A percentile compares a stretch with the other conserved stretches of the same genome.
Conservation (phyloP, 1,139 yeast species). For the Magnusiomyces magnusii region DNA sequence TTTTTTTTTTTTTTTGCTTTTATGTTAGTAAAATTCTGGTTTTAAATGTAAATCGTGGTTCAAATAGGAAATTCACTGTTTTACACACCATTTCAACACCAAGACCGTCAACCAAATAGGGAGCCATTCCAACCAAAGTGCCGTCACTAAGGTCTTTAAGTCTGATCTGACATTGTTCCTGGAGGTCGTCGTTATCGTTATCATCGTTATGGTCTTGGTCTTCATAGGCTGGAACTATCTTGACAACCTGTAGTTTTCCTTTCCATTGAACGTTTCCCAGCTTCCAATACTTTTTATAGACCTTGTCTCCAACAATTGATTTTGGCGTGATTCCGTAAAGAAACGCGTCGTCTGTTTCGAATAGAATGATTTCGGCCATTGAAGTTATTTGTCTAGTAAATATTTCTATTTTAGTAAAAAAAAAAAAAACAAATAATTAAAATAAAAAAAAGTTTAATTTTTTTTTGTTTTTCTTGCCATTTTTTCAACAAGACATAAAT, state of each 20-base stretch:
- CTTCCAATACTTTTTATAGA: background rate
- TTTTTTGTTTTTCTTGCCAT: background rate
- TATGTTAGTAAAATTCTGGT: no score
- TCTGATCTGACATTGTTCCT: background rate
- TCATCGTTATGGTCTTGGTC: no score
- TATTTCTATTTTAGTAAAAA: no score
- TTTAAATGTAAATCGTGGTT: no score
- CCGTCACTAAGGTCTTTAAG: background rate
- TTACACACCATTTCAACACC: background rate
- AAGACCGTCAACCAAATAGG: background rate
- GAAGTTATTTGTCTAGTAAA: no score
- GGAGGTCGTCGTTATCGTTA: background rate
- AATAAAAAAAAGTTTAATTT: background rate
- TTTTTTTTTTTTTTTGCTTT: no score
- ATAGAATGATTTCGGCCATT: background rate
- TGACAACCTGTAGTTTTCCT: background rate
- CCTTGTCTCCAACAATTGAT: background rate
- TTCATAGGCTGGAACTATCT: background rate
- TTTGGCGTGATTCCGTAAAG: conserved; percentile 1
- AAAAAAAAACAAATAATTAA: no score
- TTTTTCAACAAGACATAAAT: background rate
- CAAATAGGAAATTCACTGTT: no score
- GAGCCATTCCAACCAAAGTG: background rate
- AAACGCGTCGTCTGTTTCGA: background rate
- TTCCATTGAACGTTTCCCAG: background rate